phyloP scores from a whole-genome alignment of 495 filamentous ascomycete species.

The Zalerion maritima region DNA sequence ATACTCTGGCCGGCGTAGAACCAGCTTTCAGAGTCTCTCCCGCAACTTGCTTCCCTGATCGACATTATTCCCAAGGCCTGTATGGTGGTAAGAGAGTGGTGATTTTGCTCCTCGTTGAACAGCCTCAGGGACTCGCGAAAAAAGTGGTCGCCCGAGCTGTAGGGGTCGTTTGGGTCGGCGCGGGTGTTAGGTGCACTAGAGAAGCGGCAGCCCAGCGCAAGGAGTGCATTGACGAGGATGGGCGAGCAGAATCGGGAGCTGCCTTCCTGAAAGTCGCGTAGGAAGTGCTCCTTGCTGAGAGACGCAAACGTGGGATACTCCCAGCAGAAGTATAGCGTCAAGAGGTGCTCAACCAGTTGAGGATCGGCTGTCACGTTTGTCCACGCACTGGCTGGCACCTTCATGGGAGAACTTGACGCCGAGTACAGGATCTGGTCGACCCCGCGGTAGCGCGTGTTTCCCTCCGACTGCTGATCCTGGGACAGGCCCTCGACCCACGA shows the following conservation, averaged over 20 bases:
- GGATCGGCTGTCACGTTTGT: conserved; percentile 45
- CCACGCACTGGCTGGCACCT: conserved; percentile 35
- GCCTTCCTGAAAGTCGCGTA: conserved; percentile 44
- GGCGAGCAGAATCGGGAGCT: conserved; percentile 51
- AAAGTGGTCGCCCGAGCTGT: conserved; percentile 58
- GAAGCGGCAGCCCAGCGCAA: conserved; percentile 60
- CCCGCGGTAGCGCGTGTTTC: conserved; percentile 11
- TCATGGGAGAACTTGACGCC: conserved; percentile 16
- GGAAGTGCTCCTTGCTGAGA: conserved; percentile 58
- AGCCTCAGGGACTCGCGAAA: conserved; percentile 50
- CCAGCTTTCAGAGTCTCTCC: conserved; percentile 50
- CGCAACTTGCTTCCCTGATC: conserved; percentile 47
- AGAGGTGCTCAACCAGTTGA: conserved; percentile 43
- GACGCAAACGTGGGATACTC: conserved; percentile 61
- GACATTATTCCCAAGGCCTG: conserved; percentile 70
- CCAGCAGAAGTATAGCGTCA: conserved; percentile 69
- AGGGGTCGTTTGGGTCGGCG: conserved; percentile 41
- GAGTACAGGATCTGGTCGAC: conserved; percentile 24
- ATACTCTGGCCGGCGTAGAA: conserved; percentile 53
- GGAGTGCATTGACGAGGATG: conserved; percentile 59
- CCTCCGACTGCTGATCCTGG: conserved; percentile 6
- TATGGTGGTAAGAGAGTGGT: conserved; percentile 55
- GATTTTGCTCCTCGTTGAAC: conserved; percentile 39
- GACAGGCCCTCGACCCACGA: conserved; percentile 21
- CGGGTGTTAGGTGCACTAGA: conserved; percentile 50